Evolutionary conservation across 305 asterid genomes (phyloP).

Genomic region (Fraxinus sp.): DNA sequence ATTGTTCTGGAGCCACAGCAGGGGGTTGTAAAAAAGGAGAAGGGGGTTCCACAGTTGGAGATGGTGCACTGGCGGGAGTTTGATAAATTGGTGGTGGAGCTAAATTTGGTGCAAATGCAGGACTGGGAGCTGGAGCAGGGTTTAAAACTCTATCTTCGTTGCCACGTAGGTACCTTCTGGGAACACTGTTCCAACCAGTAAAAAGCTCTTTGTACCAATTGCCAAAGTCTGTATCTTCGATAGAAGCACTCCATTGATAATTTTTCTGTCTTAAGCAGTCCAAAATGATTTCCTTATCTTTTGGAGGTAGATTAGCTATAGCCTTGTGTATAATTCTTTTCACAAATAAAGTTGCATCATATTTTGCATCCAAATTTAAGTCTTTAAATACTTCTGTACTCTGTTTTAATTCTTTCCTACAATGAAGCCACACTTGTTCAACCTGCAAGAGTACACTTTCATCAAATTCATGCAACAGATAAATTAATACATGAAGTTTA

Average conservation of each 20-base stretch:
- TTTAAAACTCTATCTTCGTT: conserved; percentile 7
- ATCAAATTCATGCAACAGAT: neutral
- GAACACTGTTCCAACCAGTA: conserved; percentile 37
- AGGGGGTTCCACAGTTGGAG: conserved; percentile 27
- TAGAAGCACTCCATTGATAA: conserved; percentile 21
- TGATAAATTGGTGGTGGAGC: conserved; percentile 25
- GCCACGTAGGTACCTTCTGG: conserved; percentile 62
- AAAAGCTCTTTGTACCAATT: conserved; percentile 32
- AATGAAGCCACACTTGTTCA: conserved; percentile 42
- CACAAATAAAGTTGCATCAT: conserved; percentile 29
- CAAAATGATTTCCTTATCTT: conserved; percentile 33
- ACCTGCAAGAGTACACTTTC: conserved; percentile 39
- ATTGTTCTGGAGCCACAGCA: neutral
- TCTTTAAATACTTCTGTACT: conserved; percentile 27
- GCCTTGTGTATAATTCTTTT: conserved; percentile 37
- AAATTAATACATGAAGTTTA: neutral
- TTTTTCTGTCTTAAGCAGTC: conserved; percentile 40
- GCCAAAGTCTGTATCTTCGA: neutral
- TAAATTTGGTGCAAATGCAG: conserved; percentile 23
- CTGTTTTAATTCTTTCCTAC: conserved; percentile 45
- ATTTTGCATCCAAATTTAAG: conserved; percentile 29
- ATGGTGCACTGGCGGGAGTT: conserved; percentile 27
- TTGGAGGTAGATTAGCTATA: conserved; percentile 33
- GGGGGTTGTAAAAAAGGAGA: conserved; percentile 23
- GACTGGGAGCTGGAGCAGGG: conserved; percentile 31